A percentile compares a stretch with the other conserved stretches of the same genome.
These are phyloP conservation scores for Termitomyces sp. DNA, from an alignment of 768 basidiomycete genomes.

Conservation along the genomic window DNA sequence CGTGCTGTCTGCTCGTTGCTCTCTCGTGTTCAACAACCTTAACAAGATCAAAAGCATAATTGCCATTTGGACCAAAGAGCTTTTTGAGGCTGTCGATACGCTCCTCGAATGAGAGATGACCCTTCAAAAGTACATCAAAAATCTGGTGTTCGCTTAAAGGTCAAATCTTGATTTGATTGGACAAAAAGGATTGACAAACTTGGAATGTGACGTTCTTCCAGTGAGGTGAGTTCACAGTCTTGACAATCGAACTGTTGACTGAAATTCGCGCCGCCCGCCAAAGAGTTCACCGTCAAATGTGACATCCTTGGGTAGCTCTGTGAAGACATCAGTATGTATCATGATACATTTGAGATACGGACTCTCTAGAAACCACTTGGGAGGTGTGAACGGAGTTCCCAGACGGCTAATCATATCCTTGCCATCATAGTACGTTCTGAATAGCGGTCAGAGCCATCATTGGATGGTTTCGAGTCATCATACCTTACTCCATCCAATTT, in stretches of 20 bases:
- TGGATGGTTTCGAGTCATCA: conserved; percentile 9
- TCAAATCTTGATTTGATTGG: not conserved
- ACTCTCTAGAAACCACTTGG: conserved; percentile 55
- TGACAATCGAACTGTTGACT: conserved; percentile 56
- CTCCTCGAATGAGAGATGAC: conserved; percentile 42
- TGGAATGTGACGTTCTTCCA: conserved; percentile 53
- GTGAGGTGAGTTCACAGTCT: conserved; percentile 49
- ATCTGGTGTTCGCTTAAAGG: conserved; percentile 27
- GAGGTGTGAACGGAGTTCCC: conserved; percentile 53
- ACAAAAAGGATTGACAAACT: conserved; percentile 21
- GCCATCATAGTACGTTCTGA: conserved; percentile 50
- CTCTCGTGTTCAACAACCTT: conserved; percentile 42
- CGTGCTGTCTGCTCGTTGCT: conserved; percentile 41
- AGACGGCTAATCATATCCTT: conserved; percentile 47
- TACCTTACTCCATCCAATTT: conserved; percentile 59
- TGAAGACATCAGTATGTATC: not conserved
- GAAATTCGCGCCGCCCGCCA: conserved; percentile 50
- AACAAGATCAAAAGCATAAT: conserved; percentile 35
- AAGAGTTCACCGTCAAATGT: conserved; percentile 60
- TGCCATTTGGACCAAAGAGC: conserved; percentile 41
- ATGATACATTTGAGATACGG: conserved; percentile 10
- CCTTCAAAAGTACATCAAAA: conserved; percentile 51
- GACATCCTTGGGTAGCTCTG: conserved; percentile 48
- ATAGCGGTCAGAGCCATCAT: not conserved
- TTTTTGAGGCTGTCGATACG: conserved; percentile 37